Evolutionary conservation across 2,329 filamentous ascomycete species (phyloP), one percentile per base, ranked within the genome.

Genomic region (Stagonosporopsis rhizophila): DNA sequence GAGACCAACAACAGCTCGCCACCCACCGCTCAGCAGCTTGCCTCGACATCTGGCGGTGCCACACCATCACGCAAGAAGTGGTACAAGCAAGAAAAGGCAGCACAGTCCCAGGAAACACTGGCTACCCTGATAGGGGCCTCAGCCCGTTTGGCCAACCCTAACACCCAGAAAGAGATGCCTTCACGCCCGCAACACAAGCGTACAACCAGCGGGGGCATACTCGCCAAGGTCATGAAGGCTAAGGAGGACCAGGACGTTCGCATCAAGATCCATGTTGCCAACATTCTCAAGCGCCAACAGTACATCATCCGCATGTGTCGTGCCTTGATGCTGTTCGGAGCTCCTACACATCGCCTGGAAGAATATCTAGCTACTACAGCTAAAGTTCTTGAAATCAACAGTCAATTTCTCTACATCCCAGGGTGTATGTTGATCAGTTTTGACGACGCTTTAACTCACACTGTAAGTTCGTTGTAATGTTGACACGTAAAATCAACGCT

Each of bases 391-490:
- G 90, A 92, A 73, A 92, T 96, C 19, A 89, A 96, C 64, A 89
- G 89, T 23, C 91, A 96, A 68, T 96, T 94, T 64, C 80, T 96
- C 15, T 96, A 96, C 70, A 85, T 96, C 6, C 92, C 92, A 0
- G 91, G 90, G 0, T 95, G 90, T 69, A 96, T 96, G 92, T 89
- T 96, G 57, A 90, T 96, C 70, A 94, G 90, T 4, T 96, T 96
- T 69, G 92, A 86, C 68, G 90, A 93, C 71, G 71, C 76, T 7
- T 72, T 81, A 3, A 90, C 88, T 0, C 89, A 92, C 67, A 32
- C 41, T 12, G 44, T 46, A 45, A 45, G 25, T 15, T 2, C 12
- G 14, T 15, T 5, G 23, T 5, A 9, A 19, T 8, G 11, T n/a
- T 22, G 11, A 3, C 27, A 5, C 27, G 3, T n/a, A 3, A 9